Evolutionary conservation across 352 stramenopile genomes (phyloP).

Genomic region (Phytopythium sindhum): DNA sequence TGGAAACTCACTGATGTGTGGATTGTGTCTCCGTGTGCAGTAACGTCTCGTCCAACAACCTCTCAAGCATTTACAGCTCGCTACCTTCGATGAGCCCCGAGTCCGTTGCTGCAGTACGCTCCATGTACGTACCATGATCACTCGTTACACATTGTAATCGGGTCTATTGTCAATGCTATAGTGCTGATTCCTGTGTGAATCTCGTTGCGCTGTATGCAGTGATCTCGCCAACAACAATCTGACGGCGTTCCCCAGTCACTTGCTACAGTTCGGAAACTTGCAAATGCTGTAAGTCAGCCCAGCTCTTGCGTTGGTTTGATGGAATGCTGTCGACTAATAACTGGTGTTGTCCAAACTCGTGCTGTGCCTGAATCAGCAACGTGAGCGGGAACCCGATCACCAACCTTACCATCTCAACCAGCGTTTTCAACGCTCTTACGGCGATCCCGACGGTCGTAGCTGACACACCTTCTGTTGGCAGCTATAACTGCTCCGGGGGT

Average conservation of each 20-base stretch:
- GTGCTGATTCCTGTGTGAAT: not conserved
- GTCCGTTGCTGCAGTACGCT: slow-evolving; percentile 3
- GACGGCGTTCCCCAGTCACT: slow-evolving; percentile 27
- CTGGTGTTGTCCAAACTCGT: not conserved
- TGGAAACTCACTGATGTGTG: not conserved
- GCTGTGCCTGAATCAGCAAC: slow-evolving; percentile 20
- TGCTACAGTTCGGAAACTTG: slow-evolving; percentile 41
- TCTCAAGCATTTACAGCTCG: slow-evolving; percentile 33
- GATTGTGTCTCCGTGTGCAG: slow-evolving; percentile 4
- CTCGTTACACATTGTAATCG: not conserved
- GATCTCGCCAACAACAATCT: slow-evolving; percentile 47
- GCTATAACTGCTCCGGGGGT: slow-evolving; percentile 24
- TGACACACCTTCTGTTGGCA: not conserved
- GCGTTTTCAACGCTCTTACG: slow-evolving; percentile 17
- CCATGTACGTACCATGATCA: not conserved
- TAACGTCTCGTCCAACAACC: slow-evolving; percentile 25
- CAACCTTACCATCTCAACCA: slow-evolving; percentile 37
- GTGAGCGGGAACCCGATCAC: slow-evolving; percentile 36
- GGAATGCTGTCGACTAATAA: not conserved
- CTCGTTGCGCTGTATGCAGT: slow-evolving; percentile 12
- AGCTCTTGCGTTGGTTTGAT: not conserved
- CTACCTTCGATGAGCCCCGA: slow-evolving; percentile 10
- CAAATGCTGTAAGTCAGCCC: slow-evolving; percentile 33
- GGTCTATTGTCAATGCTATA: not conserved
- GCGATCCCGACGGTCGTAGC: slow-evolving; percentile 5